A percentile compares a stretch with the other conserved stretches of the same genome.
These are phyloP conservation scores for Arthrinium phaeospermum DNA, from an alignment of 2,329 filamentous ascomycete genomes.

Conservation along the genomic window DNA sequence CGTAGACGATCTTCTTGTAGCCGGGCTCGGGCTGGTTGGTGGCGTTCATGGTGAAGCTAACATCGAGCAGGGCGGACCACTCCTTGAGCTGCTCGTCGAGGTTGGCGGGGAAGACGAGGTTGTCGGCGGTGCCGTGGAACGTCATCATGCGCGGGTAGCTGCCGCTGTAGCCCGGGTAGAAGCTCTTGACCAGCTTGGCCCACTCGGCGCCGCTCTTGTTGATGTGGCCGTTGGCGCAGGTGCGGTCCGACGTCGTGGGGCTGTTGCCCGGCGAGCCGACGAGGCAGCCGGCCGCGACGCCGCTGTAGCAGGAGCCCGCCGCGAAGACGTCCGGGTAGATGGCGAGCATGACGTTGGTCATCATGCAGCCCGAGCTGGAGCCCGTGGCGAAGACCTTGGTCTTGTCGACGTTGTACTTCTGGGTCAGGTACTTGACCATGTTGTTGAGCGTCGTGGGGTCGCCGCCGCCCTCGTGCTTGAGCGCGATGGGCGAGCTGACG, in stretches of 20 bases:
- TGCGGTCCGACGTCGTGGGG: slow-evolving; percentile 31
- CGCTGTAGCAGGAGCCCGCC: slow-evolving; percentile 50
- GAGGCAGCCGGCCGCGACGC: slow-evolving; percentile 53
- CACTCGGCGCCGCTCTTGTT: slow-evolving; percentile 47
- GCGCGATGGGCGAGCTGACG: slow-evolving; percentile 49
- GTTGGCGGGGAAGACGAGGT: slow-evolving; percentile 42
- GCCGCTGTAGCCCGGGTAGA: slow-evolving; percentile 41
- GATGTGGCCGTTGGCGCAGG: slow-evolving; percentile 48
- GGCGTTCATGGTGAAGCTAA: slow-evolving; percentile 26
- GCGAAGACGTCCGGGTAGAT: slow-evolving; percentile 54
- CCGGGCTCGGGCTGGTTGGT: slow-evolving; percentile 20
- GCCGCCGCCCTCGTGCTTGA: slow-evolving; percentile 62
- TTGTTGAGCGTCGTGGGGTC: slow-evolving; percentile 62
- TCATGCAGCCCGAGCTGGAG: slow-evolving; percentile 43
- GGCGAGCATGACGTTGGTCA: slow-evolving; percentile 45
- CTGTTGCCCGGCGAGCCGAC: slow-evolving; percentile 23
- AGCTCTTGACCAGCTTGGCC: slow-evolving; percentile 47
- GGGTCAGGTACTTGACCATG: slow-evolving; percentile 63
- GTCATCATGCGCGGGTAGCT: slow-evolving; percentile 38
- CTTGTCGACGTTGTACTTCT: slow-evolving; percentile 56
- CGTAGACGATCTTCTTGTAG: slow-evolving; percentile 23
- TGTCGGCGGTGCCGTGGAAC: slow-evolving; percentile 41
- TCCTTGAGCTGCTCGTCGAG: slow-evolving; percentile 49
- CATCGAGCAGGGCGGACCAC: slow-evolving; percentile 45
- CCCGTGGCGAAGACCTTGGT: slow-evolving; percentile 61